These are phyloP conservation scores for Ceratocystis smalleyi DNA, from an alignment of 2,329 filamentous ascomycete species.

Conservation along the genomic window DNA sequence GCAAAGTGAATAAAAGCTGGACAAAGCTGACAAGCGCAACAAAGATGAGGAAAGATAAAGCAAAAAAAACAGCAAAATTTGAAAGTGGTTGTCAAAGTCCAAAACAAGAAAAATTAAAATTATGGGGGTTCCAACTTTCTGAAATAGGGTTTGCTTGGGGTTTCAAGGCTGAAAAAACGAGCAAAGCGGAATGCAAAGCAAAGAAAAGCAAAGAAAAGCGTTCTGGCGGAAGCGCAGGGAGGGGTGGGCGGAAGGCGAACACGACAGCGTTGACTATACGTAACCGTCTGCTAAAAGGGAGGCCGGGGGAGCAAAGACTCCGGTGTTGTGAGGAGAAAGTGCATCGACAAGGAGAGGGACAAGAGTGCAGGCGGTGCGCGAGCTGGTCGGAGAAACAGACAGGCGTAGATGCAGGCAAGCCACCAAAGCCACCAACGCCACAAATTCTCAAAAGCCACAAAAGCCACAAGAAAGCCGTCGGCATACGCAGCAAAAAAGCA, in stretches of 20 bases:
- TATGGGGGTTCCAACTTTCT: no score
- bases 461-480: no score
- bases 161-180: not conserved
- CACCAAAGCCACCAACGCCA: no score
- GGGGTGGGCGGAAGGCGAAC: not conserved
- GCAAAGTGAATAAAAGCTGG: not conserved
- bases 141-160: not conserved
- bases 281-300: not conserved
- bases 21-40: not conserved
- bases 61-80: not conserved
- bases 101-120: not conserved
- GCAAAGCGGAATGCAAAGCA: not conserved
- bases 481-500: not conserved
- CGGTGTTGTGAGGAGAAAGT: not conserved
- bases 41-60: not conserved
- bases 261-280: no score
- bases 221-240: not conserved
- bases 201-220: not conserved
- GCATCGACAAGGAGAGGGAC: not conserved
- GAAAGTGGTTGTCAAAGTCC: not conserved
- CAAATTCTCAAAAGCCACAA: no score
- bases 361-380: not conserved
- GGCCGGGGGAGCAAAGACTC: not conserved
- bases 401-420: no score
- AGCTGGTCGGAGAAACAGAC: no score